Conservation (phyloP, 495 filamentous ascomycete species). For the Penicilliopsis zonata region DNA sequence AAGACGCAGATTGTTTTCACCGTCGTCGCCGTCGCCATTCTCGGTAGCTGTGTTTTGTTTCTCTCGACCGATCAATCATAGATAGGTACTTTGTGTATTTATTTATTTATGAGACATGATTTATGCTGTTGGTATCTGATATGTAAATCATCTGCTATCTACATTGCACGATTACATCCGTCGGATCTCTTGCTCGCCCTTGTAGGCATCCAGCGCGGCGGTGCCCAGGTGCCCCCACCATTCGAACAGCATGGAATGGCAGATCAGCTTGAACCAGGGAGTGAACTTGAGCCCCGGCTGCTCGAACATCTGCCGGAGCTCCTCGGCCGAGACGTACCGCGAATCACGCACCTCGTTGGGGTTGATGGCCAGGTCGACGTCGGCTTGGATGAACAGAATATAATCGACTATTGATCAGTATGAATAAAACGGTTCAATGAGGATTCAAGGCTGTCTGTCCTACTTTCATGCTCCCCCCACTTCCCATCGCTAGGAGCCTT, state of each 20-base stretch:
- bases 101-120: neutral
- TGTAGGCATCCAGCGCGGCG: constrained; percentile 68
- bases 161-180: constrained; percentile 49
- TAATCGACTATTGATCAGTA: constrained; percentile 70
- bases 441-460: no score
- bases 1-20: constrained; percentile 78
- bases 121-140: neutral
- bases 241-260: constrained; percentile 92
- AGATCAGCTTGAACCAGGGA: constrained; percentile 99
- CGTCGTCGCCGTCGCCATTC: constrained; percentile 63
- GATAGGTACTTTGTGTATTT: neutral
- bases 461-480: constrained; percentile 99
- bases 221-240: constrained; percentile 90
- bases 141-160: neutral
- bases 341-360: constrained; percentile 80
- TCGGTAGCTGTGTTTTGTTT: constrained; percentile 66
- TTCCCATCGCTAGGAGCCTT: constrained; percentile 93
- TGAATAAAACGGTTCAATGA: no score
- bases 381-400: constrained; percentile 94
- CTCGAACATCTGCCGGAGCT: constrained; percentile 76
- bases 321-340: constrained; percentile 68
- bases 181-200: constrained; percentile 72
- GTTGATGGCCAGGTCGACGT: constrained; percentile 71
- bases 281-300: constrained; percentile 76
- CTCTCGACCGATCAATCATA: constrained; percentile 36